Evolutionary conservation across 441 rosid genomes (phyloP).

Genomic region (Eutrema salsugineum): DNA sequence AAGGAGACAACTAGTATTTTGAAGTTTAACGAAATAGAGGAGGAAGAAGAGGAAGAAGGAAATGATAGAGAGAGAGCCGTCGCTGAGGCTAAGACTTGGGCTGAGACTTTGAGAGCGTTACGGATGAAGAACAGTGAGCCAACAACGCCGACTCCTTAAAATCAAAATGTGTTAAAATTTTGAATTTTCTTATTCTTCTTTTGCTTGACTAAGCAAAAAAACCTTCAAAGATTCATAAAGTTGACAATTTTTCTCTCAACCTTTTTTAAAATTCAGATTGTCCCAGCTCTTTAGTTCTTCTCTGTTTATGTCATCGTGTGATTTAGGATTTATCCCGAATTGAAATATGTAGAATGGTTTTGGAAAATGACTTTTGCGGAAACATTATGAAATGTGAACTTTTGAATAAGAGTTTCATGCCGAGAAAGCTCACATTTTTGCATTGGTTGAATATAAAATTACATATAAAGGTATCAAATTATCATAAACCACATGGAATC

Average conservation of each 20-base stretch:
- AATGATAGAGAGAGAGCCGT: constrained; percentile 41
- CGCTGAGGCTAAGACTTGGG: constrained; percentile 61
- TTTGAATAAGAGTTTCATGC: background rate
- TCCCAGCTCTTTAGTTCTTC: background rate
- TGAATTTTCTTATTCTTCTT: background rate
- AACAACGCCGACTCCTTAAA: background rate
- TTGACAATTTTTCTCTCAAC: background rate
- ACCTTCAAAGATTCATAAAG: background rate
- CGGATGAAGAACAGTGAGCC: constrained; percentile 10
- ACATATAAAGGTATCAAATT: background rate
- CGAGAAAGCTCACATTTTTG: background rate
- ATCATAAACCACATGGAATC: too few relatives aligned
- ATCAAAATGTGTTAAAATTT: background rate
- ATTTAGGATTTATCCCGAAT: background rate
- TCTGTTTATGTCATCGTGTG: background rate
- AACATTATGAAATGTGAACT: background rate
- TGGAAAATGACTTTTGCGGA: background rate
- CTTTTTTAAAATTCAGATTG: background rate
- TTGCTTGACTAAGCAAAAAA: background rate
- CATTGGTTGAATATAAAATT: background rate
- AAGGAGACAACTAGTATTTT: constrained; percentile 26
- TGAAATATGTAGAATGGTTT: background rate
- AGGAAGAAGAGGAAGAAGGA: background rate
- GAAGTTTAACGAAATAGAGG: background rate
- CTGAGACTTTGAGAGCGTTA: constrained; percentile 37